phyloP scores from a whole-genome alignment of 306 rosid genomes.

The Inga oerstediana region DNA sequence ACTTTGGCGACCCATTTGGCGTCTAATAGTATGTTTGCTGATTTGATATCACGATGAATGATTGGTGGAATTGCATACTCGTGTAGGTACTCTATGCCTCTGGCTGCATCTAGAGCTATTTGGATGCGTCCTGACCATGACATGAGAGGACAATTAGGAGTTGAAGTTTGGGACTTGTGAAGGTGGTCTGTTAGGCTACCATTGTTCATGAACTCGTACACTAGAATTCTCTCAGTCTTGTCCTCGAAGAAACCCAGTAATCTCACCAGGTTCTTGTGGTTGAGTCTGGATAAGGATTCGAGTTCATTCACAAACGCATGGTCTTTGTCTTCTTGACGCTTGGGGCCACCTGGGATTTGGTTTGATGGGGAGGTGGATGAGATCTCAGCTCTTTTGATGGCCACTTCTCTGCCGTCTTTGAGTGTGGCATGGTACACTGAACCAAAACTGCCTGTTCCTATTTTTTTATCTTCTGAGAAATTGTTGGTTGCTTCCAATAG shows the following conservation, averaged over 20 bases:
- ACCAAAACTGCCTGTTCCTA: constrained; percentile 85
- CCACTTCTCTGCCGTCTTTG: constrained; percentile 73
- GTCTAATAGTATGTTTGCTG: constrained; percentile 72
- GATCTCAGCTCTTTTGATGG: constrained; percentile 80
- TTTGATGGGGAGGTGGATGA: constrained; percentile 37
- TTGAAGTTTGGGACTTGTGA: constrained; percentile 39
- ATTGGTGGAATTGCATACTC: constrained; percentile 60
- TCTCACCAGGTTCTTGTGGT: constrained; percentile 80
- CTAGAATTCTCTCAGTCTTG: constrained; percentile 64
- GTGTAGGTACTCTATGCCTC: constrained; percentile 77
- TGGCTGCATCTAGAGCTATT: constrained; percentile 74
- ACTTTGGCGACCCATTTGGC: constrained; percentile 60
- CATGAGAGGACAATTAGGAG: constrained; percentile 31
- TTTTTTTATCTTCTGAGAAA: constrained; percentile 66
- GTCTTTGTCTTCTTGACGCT: constrained; percentile 77
- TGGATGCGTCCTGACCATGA: constrained; percentile 61
- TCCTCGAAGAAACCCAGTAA: constrained; percentile 76
- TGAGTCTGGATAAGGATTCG: constrained; percentile 71
- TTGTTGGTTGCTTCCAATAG: constrained; percentile 58
- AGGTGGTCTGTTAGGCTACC: constrained; percentile 81
- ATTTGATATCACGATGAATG: constrained; percentile 80
- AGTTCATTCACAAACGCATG: constrained; percentile 76
- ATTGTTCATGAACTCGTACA: constrained; percentile 72
- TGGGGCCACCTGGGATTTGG: constrained; percentile 35
- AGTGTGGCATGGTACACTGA: constrained; percentile 71